These are phyloP conservation scores for Candida neerlandica DNA, from an alignment of 1,139 yeast genomes.

Conservation along the genomic window DNA sequence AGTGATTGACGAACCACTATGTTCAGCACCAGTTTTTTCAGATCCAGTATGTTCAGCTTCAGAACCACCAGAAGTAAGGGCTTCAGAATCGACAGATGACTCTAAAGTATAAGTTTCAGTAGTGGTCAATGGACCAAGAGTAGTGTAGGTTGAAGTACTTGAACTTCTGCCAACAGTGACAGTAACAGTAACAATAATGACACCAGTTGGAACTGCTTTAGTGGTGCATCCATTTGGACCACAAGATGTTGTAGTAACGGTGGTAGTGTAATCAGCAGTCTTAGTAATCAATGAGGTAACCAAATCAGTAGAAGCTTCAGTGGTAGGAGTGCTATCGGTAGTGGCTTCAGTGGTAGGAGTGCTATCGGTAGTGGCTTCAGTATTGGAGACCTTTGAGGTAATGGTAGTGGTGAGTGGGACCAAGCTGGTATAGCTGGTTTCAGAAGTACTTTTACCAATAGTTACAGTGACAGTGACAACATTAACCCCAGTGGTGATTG, in stretches of 20 bases:
- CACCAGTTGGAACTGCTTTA: constrained; percentile 5
- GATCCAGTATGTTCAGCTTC: neutral
- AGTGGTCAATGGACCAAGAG: constrained; percentile 11
- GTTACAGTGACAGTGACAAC: neutral
- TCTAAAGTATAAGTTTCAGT: neutral
- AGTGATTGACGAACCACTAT: neutral
- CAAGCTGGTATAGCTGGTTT: neutral
- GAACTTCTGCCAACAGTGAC: constrained; percentile 3
- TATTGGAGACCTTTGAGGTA: neutral
- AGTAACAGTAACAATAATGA: constrained; percentile 9
- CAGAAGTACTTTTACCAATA: neutral
- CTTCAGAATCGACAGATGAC: neutral
- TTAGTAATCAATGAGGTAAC: constrained; percentile 1
- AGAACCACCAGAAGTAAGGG: neutral
- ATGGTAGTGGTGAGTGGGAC: constrained; percentile 1
- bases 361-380: neutral
- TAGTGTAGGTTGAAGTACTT: constrained; percentile 8
- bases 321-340: too few species aligned
- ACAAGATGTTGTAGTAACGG: constrained; percentile 6
- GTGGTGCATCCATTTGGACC: constrained; percentile 5
- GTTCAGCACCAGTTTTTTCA: neutral
- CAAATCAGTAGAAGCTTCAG: neutral
- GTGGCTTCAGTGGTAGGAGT: neutral
- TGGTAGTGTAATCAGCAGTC: constrained; percentile 7
- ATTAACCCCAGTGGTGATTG: neutral